Conservation (phyloP, 2,329 filamentous ascomycete genomes). For the Pseudogymnoascus sp. region DNA sequence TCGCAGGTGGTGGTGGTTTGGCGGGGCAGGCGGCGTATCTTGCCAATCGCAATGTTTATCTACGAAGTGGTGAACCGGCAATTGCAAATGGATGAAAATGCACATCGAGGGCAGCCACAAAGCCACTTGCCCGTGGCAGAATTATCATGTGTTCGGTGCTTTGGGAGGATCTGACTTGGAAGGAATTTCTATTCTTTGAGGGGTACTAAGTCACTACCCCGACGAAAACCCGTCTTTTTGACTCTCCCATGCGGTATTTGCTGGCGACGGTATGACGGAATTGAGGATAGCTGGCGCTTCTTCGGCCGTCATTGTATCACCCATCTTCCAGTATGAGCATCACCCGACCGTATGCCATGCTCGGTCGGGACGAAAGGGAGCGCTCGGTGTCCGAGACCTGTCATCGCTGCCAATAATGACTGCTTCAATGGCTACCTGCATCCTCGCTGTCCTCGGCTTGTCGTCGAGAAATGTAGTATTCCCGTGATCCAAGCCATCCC, state of each 20-base stretch:
- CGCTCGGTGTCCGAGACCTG: background rate
- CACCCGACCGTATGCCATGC: background rate
- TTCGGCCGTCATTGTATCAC: background rate
- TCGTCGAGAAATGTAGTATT: background rate
- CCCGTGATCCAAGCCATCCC: background rate
- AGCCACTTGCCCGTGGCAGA: background rate
- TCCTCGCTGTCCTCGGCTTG: background rate
- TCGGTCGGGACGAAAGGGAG: background rate
- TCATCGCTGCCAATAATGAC: background rate
- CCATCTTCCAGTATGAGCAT: background rate
- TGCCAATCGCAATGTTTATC: background rate
- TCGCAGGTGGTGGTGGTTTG: background rate
- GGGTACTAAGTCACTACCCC: background rate
- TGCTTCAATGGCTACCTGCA: background rate
- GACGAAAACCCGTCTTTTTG: background rate
- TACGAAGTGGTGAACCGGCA: background rate
- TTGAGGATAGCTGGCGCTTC: background rate
- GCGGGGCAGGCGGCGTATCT: background rate
- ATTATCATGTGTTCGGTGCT: background rate
- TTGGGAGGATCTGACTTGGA: background rate
- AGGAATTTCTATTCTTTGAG: background rate
- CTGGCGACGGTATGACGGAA: background rate
- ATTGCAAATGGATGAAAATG: background rate
- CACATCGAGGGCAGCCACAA: background rate
- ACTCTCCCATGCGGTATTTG: background rate